Conservation (phyloP, 208 protist species). For the Leishmania amazonensis region DNA sequence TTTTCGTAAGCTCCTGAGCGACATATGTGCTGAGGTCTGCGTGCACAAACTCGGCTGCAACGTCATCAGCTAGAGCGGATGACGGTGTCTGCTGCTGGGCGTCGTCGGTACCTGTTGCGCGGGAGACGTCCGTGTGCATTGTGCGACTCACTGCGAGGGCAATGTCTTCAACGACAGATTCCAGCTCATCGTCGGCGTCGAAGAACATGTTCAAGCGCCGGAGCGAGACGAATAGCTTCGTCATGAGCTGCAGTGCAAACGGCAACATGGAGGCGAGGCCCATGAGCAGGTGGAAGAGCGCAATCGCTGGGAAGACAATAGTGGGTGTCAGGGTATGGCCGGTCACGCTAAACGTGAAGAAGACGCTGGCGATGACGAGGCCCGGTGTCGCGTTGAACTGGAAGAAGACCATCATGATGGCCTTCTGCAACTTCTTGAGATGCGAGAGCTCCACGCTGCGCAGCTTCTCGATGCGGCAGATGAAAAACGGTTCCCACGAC, state of each 20-base stretch:
- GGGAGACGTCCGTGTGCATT: not conserved
- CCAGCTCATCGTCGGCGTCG: conserved; percentile 7
- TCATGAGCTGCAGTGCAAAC: conserved; percentile 48
- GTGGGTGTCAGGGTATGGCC: conserved; percentile 72
- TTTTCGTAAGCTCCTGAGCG: conserved; percentile 39
- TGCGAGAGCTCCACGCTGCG: conserved; percentile 43
- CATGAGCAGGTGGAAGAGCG: conserved; percentile 81
- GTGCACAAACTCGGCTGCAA: conserved; percentile 1
- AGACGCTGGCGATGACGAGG: conserved; percentile 52
- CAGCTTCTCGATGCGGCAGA: conserved; percentile 36
- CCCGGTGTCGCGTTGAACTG: conserved; percentile 57
- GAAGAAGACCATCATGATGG: conserved; percentile 36
- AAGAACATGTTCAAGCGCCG: conserved; percentile 42
- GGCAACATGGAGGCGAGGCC: conserved; percentile 84
- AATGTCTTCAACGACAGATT: conserved; percentile 29
- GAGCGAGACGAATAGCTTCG: conserved; percentile 68
- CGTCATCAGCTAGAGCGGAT: not conserved
- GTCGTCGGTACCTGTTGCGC: not conserved
- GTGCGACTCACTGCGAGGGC: not conserved
- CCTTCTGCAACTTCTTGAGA: conserved; percentile 28
- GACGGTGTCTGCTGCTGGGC: not conserved
- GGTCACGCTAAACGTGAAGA: conserved; percentile 38
- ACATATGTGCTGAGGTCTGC: conserved; percentile 45
- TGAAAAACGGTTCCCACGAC: conserved; percentile 83
- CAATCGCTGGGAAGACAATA: conserved; percentile 85